Base-by-base conservation (phyloP, 2,329 filamentous ascomycete species). In the Dactylellina leptospora region DNA sequence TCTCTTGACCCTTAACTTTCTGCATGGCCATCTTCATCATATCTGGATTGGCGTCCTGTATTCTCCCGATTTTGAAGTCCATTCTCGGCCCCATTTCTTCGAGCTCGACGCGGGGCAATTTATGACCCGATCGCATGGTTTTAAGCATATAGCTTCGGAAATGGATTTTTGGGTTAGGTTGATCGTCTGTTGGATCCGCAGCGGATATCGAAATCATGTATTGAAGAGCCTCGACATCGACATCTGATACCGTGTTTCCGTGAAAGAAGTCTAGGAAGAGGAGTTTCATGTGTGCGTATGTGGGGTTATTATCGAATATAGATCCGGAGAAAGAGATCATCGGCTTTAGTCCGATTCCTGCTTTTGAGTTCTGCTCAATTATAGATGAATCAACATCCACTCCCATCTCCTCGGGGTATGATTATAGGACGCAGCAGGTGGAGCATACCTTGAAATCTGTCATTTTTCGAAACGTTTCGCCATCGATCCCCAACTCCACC, bases 61-160 rank as follows among this genome's bases (percentile, higher is more conserved):
- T 83, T 76, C 95, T 88, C 22, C 95, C 93, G 59, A 97, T 84
- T 75, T 90, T 87, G 80, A 97, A 93, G 82, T 97, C 92, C 82
- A 97, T 92, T 75, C 93, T 86, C 3, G 95, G 95, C 0, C 95
- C 93, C 83, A 97, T 96, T 82, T 97, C 93, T 80, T 96, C 92
- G 64, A 97, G 85, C 80, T 97, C 93, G 16, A 99, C 90, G 60
- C 92, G 87, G 5, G 95, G 95, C 45, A 97, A 83, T 78, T 89
- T 91, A 80, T 95, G 90, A 5, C 92, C 92, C 75, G 89, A 92
- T 78, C 89, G 90, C 85, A 91, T 91, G 51, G 95, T 97, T 77
- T 85, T 84, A 76, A 97, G 89, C 76, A 92, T 86, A 81, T 97
- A 97, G 78, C 90, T 88, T 71, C 95, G 71, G n/a, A 77, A 48